Evolutionary conservation across 2,329 filamentous ascomycete genomes (phyloP).

Genomic region (Aspergillus jensenii): DNA sequence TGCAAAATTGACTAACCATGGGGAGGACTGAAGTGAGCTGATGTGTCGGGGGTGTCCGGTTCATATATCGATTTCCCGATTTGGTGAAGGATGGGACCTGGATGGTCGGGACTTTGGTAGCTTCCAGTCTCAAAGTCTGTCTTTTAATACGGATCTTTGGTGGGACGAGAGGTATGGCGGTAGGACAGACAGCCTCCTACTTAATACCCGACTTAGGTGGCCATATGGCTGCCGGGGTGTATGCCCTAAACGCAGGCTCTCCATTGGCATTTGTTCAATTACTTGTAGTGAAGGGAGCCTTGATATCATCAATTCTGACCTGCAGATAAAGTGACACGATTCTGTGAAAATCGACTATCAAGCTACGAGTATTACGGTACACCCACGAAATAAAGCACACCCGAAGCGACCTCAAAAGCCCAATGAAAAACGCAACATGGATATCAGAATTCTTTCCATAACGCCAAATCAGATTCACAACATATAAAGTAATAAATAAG

Average conservation of each 20-base stretch:
- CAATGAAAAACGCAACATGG: not conserved
- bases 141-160: too few species aligned
- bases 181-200: too few species aligned
- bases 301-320: not conserved
- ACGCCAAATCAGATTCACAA: conserved; percentile 9
- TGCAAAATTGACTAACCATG: too few species aligned
- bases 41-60: too few species aligned
- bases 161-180: too few species aligned
- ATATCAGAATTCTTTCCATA: conserved; percentile 6
- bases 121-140: too few species aligned
- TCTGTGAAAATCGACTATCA: not conserved
- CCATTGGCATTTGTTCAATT: not conserved
- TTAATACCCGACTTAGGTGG: too few species aligned
- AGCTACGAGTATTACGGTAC: not conserved
- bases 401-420: not conserved
- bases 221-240: not conserved
- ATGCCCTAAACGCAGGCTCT: not conserved
- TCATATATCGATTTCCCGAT: too few species aligned
- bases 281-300: not conserved
- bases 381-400: not conserved
- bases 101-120: too few species aligned
- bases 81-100: too few species aligned
- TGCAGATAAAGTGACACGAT: not conserved
- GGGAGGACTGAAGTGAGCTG: too few species aligned
- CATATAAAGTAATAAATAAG: conserved; percentile 6